Conservation (phyloP, 2,329 filamentous ascomycete genomes). For the Bretziella fagacearum region DNA sequence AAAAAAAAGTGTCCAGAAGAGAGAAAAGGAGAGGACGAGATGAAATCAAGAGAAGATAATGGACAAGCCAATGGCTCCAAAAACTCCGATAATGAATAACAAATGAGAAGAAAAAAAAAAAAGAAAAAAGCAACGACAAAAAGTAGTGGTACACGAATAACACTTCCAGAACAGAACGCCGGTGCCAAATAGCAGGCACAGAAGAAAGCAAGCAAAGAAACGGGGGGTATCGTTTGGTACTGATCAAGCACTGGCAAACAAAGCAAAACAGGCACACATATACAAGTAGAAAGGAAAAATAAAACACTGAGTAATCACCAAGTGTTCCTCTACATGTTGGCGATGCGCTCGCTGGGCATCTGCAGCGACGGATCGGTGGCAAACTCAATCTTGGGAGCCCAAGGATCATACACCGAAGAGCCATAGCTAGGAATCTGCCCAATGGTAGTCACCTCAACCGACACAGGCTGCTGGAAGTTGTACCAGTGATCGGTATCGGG, state of each 20-base stretch:
- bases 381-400: constrained; percentile 39
- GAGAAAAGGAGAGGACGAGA: background rate
- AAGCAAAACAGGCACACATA: constrained; percentile 11
- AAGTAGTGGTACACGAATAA: constrained; percentile 14
- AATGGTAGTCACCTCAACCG: constrained; percentile 38
- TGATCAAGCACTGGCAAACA: constrained; percentile 14
- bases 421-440: constrained; percentile 34
- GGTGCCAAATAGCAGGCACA: constrained; percentile 9
- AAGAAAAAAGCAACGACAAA: constrained; percentile 7
- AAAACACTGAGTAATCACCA: constrained; percentile 7
- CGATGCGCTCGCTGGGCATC: constrained; percentile 41
- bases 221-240: constrained; percentile 15
- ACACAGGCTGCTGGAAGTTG: constrained; percentile 34
- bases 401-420: constrained; percentile 34
- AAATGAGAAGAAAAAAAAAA: constrained; percentile 7
- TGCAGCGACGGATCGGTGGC: constrained; percentile 38
- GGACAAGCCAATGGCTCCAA: constrained; percentile 6
- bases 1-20: too few species aligned
- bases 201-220: constrained; percentile 13
- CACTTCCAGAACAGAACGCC: constrained; percentile 7
- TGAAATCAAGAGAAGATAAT: constrained; percentile 4
- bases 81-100: constrained; percentile 11
- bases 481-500: constrained; percentile 36
- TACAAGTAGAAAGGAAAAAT: constrained; percentile 5
- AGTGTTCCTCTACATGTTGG: constrained; percentile 29